phyloP scores from a whole-genome alignment of 164 flowering plant species.

The Nymphaea thermarum region DNA sequence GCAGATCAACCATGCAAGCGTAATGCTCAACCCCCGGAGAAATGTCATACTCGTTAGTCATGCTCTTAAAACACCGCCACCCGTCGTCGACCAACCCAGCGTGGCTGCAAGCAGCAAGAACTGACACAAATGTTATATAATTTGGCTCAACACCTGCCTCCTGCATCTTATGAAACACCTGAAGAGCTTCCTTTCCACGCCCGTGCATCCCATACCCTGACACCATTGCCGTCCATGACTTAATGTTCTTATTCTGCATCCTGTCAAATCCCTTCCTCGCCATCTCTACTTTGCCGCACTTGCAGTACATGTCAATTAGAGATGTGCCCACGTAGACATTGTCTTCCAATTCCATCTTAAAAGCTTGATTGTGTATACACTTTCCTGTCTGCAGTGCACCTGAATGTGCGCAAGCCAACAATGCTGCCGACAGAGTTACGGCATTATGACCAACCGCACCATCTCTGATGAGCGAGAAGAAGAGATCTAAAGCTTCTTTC shows the following conservation, averaged over 20 bases:
- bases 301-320: slow-evolving; percentile 86
- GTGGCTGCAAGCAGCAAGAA: slow-evolving; percentile 79
- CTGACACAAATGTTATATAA: slow-evolving; percentile 68
- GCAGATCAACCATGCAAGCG: slow-evolving; percentile 86
- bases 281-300: slow-evolving; percentile 59
- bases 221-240: slow-evolving; percentile 81
- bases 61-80: slow-evolving; percentile 57
- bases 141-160: slow-evolving; percentile 47
- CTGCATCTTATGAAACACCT: slow-evolving; percentile 51
- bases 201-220: slow-evolving; percentile 88
- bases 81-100: slow-evolving; percentile 73
- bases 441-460: slow-evolving; percentile 30
- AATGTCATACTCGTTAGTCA: slow-evolving; percentile 37
- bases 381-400: slow-evolving; percentile 56
- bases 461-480: slow-evolving; percentile 29
- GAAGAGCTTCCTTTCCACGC: slow-evolving; percentile 49
- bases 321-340: slow-evolving; percentile 67
- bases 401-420: slow-evolving; percentile 67
- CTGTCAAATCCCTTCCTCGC: slow-evolving; percentile 56
- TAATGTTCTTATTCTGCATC: slow-evolving; percentile 58
- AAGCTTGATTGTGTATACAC: slow-evolving; percentile 72
- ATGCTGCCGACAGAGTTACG: slow-evolving; percentile 51
- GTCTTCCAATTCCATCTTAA: slow-evolving; percentile 47
- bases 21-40: slow-evolving; percentile 78
- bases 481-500: slow-evolving; percentile 45